Evolutionary conservation across 306 rosid species (phyloP).

Genomic region (Echinosophora koreensis): DNA sequence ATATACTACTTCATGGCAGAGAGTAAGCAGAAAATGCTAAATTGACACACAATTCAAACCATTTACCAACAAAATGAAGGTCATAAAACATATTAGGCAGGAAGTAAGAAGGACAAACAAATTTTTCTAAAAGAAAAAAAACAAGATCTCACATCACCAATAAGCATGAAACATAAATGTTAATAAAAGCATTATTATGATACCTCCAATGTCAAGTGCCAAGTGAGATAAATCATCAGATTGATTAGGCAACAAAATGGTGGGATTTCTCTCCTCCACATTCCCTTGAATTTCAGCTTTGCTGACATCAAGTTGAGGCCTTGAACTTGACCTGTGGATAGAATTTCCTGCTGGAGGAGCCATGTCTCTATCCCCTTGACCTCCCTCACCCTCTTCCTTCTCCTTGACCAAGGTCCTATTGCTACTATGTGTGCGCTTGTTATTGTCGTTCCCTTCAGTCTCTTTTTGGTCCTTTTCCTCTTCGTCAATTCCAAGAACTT

Average conservation of each 20-base stretch:
- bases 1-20: neutral
- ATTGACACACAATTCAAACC: conserved; percentile 29
- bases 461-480: conserved; percentile 34
- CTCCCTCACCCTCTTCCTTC: conserved; percentile 42
- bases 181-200: neutral
- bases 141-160: neutral
- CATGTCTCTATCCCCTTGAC: conserved; percentile 68
- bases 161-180: conserved; percentile 13
- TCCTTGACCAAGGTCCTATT: conserved; percentile 36
- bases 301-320: conserved; percentile 96
- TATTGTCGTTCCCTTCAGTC: conserved; percentile 38
- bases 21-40: conserved; percentile 23
- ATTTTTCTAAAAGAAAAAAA: conserved; percentile 4
- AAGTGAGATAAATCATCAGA: conserved; percentile 93
- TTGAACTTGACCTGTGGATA: conserved; percentile 85
- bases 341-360: conserved; percentile 65
- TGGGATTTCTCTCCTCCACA: conserved; percentile 87
- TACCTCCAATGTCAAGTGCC: conserved; percentile 97
- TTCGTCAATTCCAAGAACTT: conserved; percentile 57
- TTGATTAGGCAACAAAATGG: conserved; percentile 93
- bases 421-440: neutral
- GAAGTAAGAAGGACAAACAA: conserved; percentile 19
- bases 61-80: conserved; percentile 7
- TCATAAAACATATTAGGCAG: conserved; percentile 2
- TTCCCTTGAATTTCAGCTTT: conserved; percentile 91